Evolutionary conservation across 1,284 basidiomycete species (phyloP), one percentile per base, ranked within the genome.

Genomic region (Ganoderma boninense): DNA sequence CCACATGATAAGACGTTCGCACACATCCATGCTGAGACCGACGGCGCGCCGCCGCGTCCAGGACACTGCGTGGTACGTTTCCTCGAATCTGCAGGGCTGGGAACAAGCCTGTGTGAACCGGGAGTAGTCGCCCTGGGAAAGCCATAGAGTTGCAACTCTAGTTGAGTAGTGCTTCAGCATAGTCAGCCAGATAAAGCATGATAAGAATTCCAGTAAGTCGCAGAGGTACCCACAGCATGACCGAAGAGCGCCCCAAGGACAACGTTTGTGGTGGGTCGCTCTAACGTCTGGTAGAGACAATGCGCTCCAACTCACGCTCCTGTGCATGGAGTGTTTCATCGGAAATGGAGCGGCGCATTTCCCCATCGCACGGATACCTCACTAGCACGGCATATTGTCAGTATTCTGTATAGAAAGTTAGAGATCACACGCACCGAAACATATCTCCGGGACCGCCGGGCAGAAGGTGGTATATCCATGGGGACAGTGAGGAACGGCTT

Each of bases 81-180:
- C 40, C 26, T 20, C 18, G 8, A 23, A 40, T 10, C 26, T 57
- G 29, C 44, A 26, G 23, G 40, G 14, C 4, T 7, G 56, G 49
- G 49, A 26, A 44, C n/a, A n/a, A 20, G 49, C 16, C 26, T 65
- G 68, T 73, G 72, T 65, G 72, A 73, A 67, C 62, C 68, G 68
- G 62, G 6, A n/a, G 29, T 44, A 32, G 57, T 60, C 14, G 4
- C 23, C 70, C 68, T 73, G 72, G 69, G 72, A 73, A 73, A 32
- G 35, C 35, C 29, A 49, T 56, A 61, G 32, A 57, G 23, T 23
- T 44, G 23, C 66, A 62, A 68, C 61, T 60, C 66, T 68, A 46
- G 72, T 59, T 40, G 60, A 42, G 63, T 63, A 44, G 64, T 69
- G 42, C 42, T 38, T 42, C 29, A 38, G 54, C 32, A n/a, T 6